phyloP scores from a whole-genome alignment of 176 grass and related monocot genomes.

The Oryza officinalis region DNA sequence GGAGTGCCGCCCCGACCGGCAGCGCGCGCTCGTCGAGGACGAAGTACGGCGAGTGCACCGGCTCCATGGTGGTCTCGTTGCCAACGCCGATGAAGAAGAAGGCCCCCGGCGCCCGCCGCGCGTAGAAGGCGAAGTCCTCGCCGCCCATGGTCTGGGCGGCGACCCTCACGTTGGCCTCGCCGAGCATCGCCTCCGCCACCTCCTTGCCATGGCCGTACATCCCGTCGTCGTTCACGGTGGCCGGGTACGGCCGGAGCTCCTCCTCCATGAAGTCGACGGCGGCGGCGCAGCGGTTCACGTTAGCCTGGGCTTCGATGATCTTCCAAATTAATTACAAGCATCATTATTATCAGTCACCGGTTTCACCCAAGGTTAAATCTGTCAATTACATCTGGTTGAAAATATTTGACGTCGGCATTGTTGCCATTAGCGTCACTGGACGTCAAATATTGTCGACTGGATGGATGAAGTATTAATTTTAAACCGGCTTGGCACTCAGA shows the following conservation, averaged over 20 bases:
- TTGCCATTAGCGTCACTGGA: too few species aligned
- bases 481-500: too few species aligned
- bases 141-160: neutral
- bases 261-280: constrained; percentile 60
- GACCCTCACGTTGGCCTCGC: constrained; percentile 35
- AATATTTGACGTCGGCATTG: too few species aligned
- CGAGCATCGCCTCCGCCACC: constrained; percentile 45
- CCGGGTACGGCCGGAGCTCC: constrained; percentile 49
- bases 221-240: constrained; percentile 45
- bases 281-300: constrained; percentile 53
- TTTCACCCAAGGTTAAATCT: neutral
- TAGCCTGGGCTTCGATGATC: constrained; percentile 52
- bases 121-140: constrained; percentile 72
- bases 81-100: constrained; percentile 55
- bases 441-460: too few species aligned
- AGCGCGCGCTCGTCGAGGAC: constrained; percentile 51
- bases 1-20: constrained; percentile 58
- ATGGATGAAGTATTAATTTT: too few species aligned
- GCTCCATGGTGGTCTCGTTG: constrained; percentile 33
- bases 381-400: fast-evolving
- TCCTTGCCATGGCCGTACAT: constrained; percentile 49
- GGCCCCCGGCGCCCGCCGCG: constrained; percentile 32
- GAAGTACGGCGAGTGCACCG: constrained; percentile 58
- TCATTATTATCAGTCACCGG: neutral
- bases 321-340: neutral